These are phyloP conservation scores for Tanozyma kutaoensis DNA, from an alignment of 805 yeast genomes.

Conservation along the genomic window DNA sequence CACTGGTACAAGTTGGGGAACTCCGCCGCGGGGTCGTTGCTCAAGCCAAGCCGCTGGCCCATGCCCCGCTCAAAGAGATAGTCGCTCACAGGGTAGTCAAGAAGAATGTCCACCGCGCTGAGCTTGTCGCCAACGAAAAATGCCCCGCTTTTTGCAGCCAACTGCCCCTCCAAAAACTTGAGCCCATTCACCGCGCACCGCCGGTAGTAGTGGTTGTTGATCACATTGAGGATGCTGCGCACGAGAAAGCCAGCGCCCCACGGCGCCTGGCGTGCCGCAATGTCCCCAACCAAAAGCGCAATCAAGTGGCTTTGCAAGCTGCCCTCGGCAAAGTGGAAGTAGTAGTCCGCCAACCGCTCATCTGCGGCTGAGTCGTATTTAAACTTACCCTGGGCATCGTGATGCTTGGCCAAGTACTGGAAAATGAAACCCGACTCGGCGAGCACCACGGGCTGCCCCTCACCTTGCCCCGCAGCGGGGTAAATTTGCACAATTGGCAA, in stretches of 20 bases:
- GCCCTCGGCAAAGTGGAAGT: slow-evolving; percentile 1
- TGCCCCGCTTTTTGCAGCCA: slow-evolving; percentile 17
- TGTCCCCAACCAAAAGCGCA: slow-evolving; percentile 9
- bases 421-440: not conserved
- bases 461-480: not conserved
- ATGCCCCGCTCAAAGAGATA: slow-evolving; percentile 5
- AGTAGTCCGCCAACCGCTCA: not conserved
- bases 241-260: slow-evolving; percentile 12
- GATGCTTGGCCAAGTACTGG: not conserved
- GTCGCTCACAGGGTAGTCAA: slow-evolving; percentile 18
- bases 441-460: not conserved
- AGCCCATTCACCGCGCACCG: slow-evolving; percentile 11
- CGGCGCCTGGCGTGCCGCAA: slow-evolving; percentile 16
- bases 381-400: not conserved
- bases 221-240: slow-evolving; percentile 7
- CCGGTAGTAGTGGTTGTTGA: slow-evolving; percentile 13
- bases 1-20: slow-evolving; percentile 7
- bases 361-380: not conserved
- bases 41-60: slow-evolving; percentile 2
- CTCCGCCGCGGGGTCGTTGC: slow-evolving; percentile 2
- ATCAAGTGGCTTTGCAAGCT: not conserved
- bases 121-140: slow-evolving; percentile 23
- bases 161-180: slow-evolving; percentile 14
- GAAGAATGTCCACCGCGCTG: slow-evolving; percentile 24
- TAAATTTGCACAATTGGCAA: not conserved